Evolutionary conservation across 148 eudicot species (phyloP).

Genomic region (Camellia sinensis): DNA sequence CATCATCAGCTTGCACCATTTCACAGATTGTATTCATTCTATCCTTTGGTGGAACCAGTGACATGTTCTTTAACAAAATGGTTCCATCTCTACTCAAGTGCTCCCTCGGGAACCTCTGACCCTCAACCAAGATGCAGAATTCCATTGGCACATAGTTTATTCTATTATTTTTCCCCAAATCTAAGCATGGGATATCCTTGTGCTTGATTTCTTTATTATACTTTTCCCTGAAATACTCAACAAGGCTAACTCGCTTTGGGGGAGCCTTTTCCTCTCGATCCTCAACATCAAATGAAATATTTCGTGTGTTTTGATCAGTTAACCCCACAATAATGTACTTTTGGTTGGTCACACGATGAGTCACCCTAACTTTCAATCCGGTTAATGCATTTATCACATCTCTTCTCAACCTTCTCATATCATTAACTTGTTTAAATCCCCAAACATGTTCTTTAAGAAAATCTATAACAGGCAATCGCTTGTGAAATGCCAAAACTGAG

Average conservation of each 20-base stretch:
- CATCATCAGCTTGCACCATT: conserved; percentile 51
- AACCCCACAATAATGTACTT: conserved; percentile 46
- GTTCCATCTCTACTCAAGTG: conserved; percentile 31
- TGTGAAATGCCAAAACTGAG: conserved; percentile 55
- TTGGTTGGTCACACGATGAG: conserved; percentile 59
- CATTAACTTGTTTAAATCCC: conserved; percentile 16
- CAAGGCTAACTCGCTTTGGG: conserved; percentile 24
- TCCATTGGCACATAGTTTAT: conserved; percentile 62
- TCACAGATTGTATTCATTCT: conserved; percentile 45
- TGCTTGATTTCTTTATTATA: conserved; percentile 33
- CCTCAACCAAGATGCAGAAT: conserved; percentile 64
- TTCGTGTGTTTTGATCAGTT: conserved; percentile 35
- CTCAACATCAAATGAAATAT: conserved; percentile 37
- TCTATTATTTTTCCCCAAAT: conserved; percentile 42
- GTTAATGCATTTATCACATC: conserved; percentile 29
- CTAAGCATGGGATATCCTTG: conserved; percentile 48
- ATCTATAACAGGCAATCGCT: conserved; percentile 51
- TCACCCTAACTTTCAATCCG: conserved; percentile 57
- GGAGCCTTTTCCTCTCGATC: conserved; percentile 43
- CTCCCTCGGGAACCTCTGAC: conserved; percentile 66
- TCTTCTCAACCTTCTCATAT: conserved; percentile 12
- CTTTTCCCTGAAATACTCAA: conserved; percentile 53
- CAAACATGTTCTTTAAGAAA: conserved; percentile 42
- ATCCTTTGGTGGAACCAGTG: conserved; percentile 39
- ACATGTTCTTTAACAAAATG: conserved; percentile 34